These are phyloP conservation scores for Cyberlindnera euphorbiiphila DNA, from an alignment of 805 yeast genomes.

Conservation along the genomic window DNA sequence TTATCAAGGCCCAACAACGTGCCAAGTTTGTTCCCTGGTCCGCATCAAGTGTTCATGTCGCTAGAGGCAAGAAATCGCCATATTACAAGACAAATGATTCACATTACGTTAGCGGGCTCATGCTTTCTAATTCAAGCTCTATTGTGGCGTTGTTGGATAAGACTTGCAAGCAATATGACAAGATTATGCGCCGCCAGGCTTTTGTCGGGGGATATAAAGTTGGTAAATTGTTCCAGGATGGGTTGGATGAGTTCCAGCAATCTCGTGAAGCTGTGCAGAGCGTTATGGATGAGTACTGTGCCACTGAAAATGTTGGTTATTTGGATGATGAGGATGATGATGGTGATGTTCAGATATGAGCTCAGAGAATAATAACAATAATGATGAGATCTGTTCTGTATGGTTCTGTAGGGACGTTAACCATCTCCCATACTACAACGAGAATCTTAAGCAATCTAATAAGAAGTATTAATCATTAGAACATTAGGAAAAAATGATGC, in stretches of 20 bases:
- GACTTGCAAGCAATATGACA: slow-evolving; percentile 73
- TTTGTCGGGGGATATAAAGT: slow-evolving; percentile 72
- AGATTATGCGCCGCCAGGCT: slow-evolving; percentile 74
- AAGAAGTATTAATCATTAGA: too few species aligned
- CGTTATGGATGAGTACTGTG: slow-evolving; percentile 73
- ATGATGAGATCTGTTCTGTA: too few species aligned
- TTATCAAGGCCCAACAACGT: slow-evolving; percentile 58
- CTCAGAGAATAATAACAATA: too few species aligned
- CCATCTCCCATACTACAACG: too few species aligned
- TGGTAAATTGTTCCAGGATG: slow-evolving; percentile 36
- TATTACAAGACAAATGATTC: slow-evolving; percentile 35
- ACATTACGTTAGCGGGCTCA: slow-evolving; percentile 67
- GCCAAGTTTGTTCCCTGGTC: slow-evolving; percentile 84
- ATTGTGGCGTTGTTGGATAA: slow-evolving; percentile 62
- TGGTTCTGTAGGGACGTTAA: too few species aligned
- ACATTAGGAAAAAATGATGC: too few species aligned
- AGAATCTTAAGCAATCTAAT: too few species aligned
- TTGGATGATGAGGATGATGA: slow-evolving; percentile 37
- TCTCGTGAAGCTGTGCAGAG: slow-evolving; percentile 70
- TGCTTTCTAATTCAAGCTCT: slow-evolving; percentile 79
- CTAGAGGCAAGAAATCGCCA: slow-evolving; percentile 71
- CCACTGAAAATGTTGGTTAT: slow-evolving; percentile 55
- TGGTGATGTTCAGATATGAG: slow-evolving; percentile 24
- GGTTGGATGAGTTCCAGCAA: slow-evolving; percentile 68
- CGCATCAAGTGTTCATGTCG: slow-evolving; percentile 72